Conservation (phyloP, 1,139 yeast species). For the Magnusiomyces paraingens region DNA sequence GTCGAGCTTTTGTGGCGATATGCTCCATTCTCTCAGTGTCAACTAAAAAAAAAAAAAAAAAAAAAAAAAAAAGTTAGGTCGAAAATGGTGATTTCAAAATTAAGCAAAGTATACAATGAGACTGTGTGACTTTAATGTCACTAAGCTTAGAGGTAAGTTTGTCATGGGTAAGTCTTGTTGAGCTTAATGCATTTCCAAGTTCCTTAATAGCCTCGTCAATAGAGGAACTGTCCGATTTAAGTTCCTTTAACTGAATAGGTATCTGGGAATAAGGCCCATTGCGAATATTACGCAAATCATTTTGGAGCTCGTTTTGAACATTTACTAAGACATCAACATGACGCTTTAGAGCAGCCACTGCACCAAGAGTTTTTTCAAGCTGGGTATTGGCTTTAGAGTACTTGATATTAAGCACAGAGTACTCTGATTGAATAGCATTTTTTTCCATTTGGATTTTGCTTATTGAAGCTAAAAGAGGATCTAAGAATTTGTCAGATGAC, state of each 20-base stretch:
- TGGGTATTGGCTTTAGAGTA: conserved; percentile 8
- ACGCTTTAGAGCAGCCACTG: conserved; percentile 5
- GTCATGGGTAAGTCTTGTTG: neutral
- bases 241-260: neutral
- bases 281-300: conserved; percentile 5
- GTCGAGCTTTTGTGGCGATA: neutral
- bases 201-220: neutral
- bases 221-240: neutral
- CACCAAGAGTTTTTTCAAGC: conserved; percentile 1
- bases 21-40: neutral
- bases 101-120: neutral
- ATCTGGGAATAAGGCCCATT: conserved; percentile 4
- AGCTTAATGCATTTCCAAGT: neutral
- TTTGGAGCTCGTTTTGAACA: conserved; percentile 7
- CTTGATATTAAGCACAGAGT: conserved; percentile 6
- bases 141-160: neutral
- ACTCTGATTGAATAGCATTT: conserved; percentile 10
- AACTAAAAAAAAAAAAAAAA: neutral
- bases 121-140: neutral
- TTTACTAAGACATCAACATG: neutral
- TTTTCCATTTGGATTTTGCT: conserved; percentile 11
- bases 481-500: conserved; percentile 11
- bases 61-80: neutral
- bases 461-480: conserved; percentile 11
- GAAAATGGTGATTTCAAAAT: neutral